Conservation (phyloP, 768 basidiomycete genomes). For the Boletellus sp. region DNA sequence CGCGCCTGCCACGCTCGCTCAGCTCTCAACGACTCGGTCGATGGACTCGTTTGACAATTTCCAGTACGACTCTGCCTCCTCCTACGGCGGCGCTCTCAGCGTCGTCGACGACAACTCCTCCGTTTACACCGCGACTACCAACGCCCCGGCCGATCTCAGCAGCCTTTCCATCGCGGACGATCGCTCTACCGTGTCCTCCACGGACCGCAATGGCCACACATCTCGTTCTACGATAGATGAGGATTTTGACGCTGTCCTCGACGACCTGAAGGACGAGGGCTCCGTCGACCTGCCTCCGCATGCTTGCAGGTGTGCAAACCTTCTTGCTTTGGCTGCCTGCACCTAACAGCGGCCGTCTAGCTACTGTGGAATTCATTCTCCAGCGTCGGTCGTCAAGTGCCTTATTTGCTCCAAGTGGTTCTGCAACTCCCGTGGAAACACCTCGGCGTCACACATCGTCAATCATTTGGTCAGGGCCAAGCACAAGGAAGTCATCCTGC, state of each 20-base stretch:
- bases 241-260: slow-evolving; percentile 86
- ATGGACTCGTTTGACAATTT: slow-evolving; percentile 88
- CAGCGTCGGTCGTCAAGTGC: slow-evolving; percentile 95
- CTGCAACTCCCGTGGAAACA: slow-evolving; percentile 97
- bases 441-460: slow-evolving; percentile 97
- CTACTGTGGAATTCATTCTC: slow-evolving; percentile 98
- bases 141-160: slow-evolving; percentile 58
- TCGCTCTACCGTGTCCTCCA: slow-evolving; percentile 41
- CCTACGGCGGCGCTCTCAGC: slow-evolving; percentile 66
- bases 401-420: slow-evolving; percentile 94
- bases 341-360: slow-evolving; percentile 38
- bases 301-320: slow-evolving; percentile 79
- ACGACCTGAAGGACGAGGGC: slow-evolving; percentile 82
- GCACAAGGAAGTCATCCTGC: slow-evolving; percentile 97
- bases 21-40: slow-evolving; percentile 20
- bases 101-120: slow-evolving; percentile 79
- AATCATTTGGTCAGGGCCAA: slow-evolving; percentile 99
- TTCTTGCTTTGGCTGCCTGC: slow-evolving; percentile 1
- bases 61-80: slow-evolving; percentile 79
- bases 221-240: slow-evolving; percentile 54
- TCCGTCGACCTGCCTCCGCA: slow-evolving; percentile 82
- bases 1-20: slow-evolving; percentile 2
- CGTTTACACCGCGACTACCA: slow-evolving; percentile 72
- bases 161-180: slow-evolving; percentile 66
- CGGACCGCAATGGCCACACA: slow-evolving; percentile 38